Base-by-base conservation (phyloP, 257 asterid genomes). In the Sherardia arvensis region DNA sequence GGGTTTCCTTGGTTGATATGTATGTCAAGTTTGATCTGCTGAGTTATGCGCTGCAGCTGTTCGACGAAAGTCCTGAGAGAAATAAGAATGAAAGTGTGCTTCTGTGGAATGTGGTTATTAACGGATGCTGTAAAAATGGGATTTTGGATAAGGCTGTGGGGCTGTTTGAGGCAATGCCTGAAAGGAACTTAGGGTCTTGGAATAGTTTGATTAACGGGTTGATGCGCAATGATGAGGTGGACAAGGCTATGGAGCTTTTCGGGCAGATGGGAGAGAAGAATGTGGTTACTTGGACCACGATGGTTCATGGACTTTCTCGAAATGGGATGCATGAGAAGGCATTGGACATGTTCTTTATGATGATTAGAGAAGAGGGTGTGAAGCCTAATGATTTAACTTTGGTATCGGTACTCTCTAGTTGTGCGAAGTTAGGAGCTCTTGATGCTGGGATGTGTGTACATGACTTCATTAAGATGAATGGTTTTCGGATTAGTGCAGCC, bases 271-370 rank as follows among this genome's bases (percentile, higher is more conserved):
- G 17, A 53, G 80, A 77, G 64, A 80, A 70, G 64, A 61, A 77
- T 69, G 85, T 80, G 67, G 73, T 79, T 72, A 69, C 83, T 59
- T 79, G 83, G 83, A 79, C 80, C 18, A 59, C 71, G 9, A 67
- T 79, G 65, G 66, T 79, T 64, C 74, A 66, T 29, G 80, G 83
- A 4, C 48, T 79, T 14, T 66, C 66, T 0, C 61, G 49, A n/a
- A 79, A 79, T 69, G 80, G 74, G 59, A 53, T 65, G 76, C 69
- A 79, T 43, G 72, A 72, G 34, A 67, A 73, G 65, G 80, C 78
- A 4, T 48, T 75, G 32, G 69, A 62, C 47, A 53, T 72, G 61
- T 79, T 75, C 57, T 69, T 69, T 49, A 69, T 30, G 67, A 79
- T 79, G 83, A 43, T 60, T 55, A 71, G 72, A 49, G 73, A 61